Percentiles rank a stretch among this genome's conserved stretches.
Evolutionary conservation across 192 early-diverging fungal genomes (phyloP).

Genomic region (Spinellus fusiger): DNA sequence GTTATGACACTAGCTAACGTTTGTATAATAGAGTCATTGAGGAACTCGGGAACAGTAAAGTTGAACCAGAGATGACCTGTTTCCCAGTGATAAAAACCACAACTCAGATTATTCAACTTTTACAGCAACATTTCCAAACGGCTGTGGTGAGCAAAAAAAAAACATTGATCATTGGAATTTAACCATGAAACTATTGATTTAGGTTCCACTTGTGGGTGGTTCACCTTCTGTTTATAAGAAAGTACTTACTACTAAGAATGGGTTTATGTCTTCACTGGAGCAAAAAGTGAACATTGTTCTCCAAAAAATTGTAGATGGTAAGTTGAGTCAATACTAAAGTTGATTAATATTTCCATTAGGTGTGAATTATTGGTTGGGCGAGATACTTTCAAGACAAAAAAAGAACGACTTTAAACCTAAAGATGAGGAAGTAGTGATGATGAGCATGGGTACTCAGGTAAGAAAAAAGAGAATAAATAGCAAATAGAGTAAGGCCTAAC

Average conservation of each 20-base stretch:
- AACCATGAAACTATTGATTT: conserved; percentile 7
- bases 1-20: background rate
- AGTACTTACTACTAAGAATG: conserved; percentile 81
- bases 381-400: conserved; percentile 72
- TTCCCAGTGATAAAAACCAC: conserved; percentile 60
- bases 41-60: conserved; percentile 49
- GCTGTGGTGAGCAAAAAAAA: conserved; percentile 47
- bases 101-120: conserved; percentile 65
- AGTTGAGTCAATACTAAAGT: background rate
- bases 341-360: conserved; percentile 28
- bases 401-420: conserved; percentile 87
- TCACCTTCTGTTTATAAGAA: conserved; percentile 82
- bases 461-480: background rate
- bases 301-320: conserved; percentile 67
- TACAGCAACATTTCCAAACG: conserved; percentile 79
- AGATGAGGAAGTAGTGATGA: conserved; percentile 73
- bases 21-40: conserved; percentile 51
- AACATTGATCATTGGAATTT: background rate
- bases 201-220: conserved; percentile 59
- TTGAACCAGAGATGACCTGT: conserved; percentile 59
- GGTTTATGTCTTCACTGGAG: conserved; percentile 79
- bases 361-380: conserved; percentile 64
- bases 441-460: conserved; percentile 58
- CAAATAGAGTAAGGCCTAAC: background rate
- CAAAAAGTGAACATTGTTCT: conserved; percentile 71